Evolutionary conservation across 139 green algal genomes (phyloP).

Genomic region (Chara braunii): DNA sequence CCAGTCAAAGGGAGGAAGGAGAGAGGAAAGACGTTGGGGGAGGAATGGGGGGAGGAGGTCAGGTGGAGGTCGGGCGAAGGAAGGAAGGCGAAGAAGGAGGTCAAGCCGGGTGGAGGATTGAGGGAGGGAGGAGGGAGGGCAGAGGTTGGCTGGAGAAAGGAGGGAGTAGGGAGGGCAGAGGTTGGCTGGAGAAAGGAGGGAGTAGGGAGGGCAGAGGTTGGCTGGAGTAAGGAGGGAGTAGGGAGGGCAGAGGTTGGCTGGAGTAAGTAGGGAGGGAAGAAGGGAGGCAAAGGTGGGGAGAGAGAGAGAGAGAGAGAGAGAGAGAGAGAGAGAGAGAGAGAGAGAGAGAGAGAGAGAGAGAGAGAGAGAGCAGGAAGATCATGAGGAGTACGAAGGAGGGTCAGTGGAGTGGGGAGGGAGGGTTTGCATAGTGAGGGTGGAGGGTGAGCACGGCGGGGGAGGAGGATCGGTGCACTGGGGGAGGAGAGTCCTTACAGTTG

Average conservation of each 20-base stretch:
- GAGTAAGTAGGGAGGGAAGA: background rate
- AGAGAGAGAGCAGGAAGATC: background rate
- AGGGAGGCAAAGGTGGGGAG: background rate
- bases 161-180: no score
- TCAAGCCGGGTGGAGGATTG: no score
- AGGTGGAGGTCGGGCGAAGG: no score
- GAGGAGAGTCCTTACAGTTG: no score
- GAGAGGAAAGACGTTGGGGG: no score
- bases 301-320: background rate
- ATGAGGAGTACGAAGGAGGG: background rate
- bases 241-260: background rate
- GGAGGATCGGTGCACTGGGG: no score
- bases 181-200: background rate
- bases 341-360: background rate
- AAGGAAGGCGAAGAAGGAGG: no score
- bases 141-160: no score
- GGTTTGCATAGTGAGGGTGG: constrained; percentile 18
- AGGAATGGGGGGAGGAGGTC: no score
- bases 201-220: background rate
- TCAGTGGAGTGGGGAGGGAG: background rate
- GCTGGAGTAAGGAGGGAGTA: background rate
- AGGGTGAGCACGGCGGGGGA: no score
- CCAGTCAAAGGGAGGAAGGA: no score
- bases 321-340: background rate
- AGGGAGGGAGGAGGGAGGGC: no score